These are phyloP conservation scores for Maudiozyma barnettii DNA, from an alignment of 805 yeast genomes.

Conservation along the genomic window DNA sequence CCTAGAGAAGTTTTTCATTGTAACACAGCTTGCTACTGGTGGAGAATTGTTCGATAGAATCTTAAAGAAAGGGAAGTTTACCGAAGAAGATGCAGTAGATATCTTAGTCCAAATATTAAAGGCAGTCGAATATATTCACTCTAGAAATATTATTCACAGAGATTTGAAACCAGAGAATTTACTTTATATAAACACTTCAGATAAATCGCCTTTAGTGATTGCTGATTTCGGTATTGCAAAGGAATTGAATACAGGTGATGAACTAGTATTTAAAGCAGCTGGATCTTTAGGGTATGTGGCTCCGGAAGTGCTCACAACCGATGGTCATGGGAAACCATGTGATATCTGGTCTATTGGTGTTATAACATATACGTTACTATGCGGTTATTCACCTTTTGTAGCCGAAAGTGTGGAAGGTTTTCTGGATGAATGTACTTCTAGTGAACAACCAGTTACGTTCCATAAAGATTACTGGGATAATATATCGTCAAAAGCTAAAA, in stretches of 20 bases:
- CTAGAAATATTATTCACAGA: constrained; percentile 74
- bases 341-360: constrained; percentile 96
- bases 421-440: constrained; percentile 62
- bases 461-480: constrained; percentile 80
- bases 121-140: constrained; percentile 74
- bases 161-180: constrained; percentile 93
- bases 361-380: constrained; percentile 77
- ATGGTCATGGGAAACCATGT: constrained; percentile 91
- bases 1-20: constrained; percentile 83
- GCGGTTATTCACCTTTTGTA: constrained; percentile 88
- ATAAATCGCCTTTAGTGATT: constrained; percentile 63
- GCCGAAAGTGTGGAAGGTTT: constrained; percentile 78
- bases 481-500: constrained; percentile 70
- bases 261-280: constrained; percentile 60
- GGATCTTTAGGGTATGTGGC: constrained; percentile 97
- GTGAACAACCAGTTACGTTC: constrained; percentile 66
- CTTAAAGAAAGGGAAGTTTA: constrained; percentile 67
- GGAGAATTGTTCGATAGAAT: constrained; percentile 92
- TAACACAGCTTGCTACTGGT: constrained; percentile 90
- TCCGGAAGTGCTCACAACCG: constrained; percentile 75
- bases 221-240: constrained; percentile 97
- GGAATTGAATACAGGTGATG: constrained; percentile 49
- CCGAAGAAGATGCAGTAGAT: constrained; percentile 78
- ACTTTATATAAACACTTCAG: constrained; percentile 49
- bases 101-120: constrained; percentile 67